Evolutionary conservation across 345 rosid species (phyloP).

Genomic region (Brassica cretica): DNA sequence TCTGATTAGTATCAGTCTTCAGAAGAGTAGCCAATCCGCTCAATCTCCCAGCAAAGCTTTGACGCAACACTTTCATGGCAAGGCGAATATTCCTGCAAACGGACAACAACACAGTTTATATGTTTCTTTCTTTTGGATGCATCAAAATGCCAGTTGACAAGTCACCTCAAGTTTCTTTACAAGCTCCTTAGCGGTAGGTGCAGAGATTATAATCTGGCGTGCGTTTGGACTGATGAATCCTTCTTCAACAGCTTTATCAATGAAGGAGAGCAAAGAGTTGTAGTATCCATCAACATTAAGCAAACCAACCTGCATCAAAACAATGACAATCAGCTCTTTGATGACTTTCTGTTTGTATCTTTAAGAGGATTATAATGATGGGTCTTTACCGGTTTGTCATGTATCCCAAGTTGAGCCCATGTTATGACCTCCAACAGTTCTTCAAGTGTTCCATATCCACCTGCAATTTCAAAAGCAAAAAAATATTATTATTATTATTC

Average conservation of each 20-base stretch:
- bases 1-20: conserved; percentile 32
- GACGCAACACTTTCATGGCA: conserved; percentile 81
- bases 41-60: conserved; percentile 84
- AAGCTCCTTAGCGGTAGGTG: conserved; percentile 76
- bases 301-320: conserved; percentile 77
- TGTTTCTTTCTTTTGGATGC: neutral
- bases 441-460: conserved; percentile 61
- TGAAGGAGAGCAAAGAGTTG: conserved; percentile 86
- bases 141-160: conserved; percentile 8
- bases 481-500: neutral
- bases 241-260: conserved; percentile 96
- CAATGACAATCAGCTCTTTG: neutral
- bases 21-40: conserved; percentile 63
- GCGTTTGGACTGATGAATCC: conserved; percentile 83
- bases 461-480: conserved; percentile 26
- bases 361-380: neutral
- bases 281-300: conserved; percentile 97
- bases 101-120: neutral
- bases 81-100: conserved; percentile 74
- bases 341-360: neutral
- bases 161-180: conserved; percentile 83
- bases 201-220: conserved; percentile 82
- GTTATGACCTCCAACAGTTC: conserved; percentile 54
- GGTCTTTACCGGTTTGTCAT: conserved; percentile 53
- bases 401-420: conserved; percentile 62